Percentiles rank a stretch among this genome's conserved stretches.
Evolutionary conservation across 225 moss, liverwort and hornwort genomes (phyloP).

Genomic region (Straminergon stramineum): DNA sequence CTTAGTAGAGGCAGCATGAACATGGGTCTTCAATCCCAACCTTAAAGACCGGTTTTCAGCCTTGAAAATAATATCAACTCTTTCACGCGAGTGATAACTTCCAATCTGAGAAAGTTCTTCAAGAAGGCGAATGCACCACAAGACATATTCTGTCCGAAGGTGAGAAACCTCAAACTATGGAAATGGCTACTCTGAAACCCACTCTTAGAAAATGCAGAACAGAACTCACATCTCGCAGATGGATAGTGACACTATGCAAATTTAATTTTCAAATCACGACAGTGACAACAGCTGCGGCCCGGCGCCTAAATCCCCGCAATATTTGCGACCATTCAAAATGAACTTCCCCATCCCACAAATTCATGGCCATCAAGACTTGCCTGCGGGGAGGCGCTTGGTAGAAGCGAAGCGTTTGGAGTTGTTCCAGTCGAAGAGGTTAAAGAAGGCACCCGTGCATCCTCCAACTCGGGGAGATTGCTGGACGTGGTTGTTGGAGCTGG

Average conservation of each 20-base stretch:
- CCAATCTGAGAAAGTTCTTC: background rate
- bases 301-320: background rate
- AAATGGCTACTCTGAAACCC: background rate
- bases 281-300: background rate
- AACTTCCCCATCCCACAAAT: background rate
- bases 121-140: background rate
- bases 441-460: conserved; percentile 42
- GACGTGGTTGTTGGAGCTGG: conserved; percentile 18
- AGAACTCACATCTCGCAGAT: background rate
- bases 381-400: conserved; percentile 75
- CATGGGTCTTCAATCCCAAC: background rate
- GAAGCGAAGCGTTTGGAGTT: conserved; percentile 61
- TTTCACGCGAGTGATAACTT: background rate
- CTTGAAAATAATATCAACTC: background rate
- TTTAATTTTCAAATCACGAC: background rate
- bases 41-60: background rate
- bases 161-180: background rate
- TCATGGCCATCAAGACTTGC: conserved; percentile 5
- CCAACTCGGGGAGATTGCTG: conserved; percentile 39
- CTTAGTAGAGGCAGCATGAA: background rate
- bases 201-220: background rate
- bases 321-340: background rate
- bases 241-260: background rate
- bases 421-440: conserved; percentile 63
- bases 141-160: background rate